A percentile compares a stretch with the other conserved stretches of the same genome.
Conservation (phyloP, 805 yeast species). For the Candida glaebosa region DNA sequence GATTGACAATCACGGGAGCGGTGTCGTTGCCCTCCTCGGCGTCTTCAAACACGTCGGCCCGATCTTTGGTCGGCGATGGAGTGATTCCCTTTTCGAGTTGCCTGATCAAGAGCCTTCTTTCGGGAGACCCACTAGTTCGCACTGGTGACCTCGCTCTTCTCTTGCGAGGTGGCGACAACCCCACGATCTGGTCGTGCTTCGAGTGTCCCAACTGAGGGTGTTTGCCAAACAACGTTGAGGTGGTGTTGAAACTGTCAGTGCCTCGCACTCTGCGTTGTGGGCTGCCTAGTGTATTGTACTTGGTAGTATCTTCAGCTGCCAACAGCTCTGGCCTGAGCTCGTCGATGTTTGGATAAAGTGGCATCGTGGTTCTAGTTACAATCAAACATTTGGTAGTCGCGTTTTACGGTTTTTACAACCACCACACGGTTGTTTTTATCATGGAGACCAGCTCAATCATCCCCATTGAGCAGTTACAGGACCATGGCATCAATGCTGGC, state of each 20-base stretch:
- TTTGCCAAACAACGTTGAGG: neutral
- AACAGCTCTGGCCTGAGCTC: neutral
- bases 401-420: neutral
- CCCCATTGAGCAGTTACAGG: constrained; percentile 12
- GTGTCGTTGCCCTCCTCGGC: neutral
- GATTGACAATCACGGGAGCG: neutral
- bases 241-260: neutral
- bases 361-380: too few relatives aligned
- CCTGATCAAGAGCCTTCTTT: constrained; percentile 25
- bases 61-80: constrained; percentile 1
- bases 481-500: constrained; percentile 14
- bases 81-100: constrained; percentile 21
- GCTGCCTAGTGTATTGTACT: neutral
- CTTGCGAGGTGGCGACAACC: constrained; percentile 4
- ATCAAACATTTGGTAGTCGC: neutral
- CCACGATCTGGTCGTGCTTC: neutral
- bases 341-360: neutral
- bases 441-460: neutral
- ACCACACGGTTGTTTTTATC: neutral
- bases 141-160: constrained; percentile 17
- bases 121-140: constrained; percentile 32
- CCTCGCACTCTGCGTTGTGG: neutral
- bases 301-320: neutral
- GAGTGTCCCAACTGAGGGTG: neutral
- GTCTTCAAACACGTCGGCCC: neutral